Base-by-base conservation (phyloP, 2,329 filamentous ascomycete genomes). In the Aspergillus fumigatus region DNA sequence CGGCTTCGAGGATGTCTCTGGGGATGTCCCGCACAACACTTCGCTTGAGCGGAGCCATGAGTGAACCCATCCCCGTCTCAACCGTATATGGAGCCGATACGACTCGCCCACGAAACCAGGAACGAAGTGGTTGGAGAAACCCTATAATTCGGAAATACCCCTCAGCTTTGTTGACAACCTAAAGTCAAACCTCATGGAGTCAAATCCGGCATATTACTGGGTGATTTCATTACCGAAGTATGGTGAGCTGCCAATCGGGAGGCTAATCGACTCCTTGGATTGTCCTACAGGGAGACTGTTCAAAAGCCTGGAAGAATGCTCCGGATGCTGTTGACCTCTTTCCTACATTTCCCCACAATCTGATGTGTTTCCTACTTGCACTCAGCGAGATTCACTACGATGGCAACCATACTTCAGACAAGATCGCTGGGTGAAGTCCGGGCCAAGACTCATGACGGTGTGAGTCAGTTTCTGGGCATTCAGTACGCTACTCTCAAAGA, bases 401-500 rank as follows among this genome's bases (percentile, higher is more conserved):
- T 59, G 59, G 48, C 58, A 3, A 35, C 56, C 25, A 17, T 52
- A 10, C 50, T 73, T 6, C 60, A 65, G 47, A 69, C 68, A 4
- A 66, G 64, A 21, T 56, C 54, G 4, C 61, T 73, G 19, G 71
- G 71, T 10, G 57, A 66, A 14, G 64, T 73, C 40, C 63, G 59
- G 17, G 71, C 70, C 21, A 63, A 58, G 43, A 59, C 51, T 7
- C 57, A 54, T 3, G 69, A 71, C 7, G 61, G 65, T 2, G 67
- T 71, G 6, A 62, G 62, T 8, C 68, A 74, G 51, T 76, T 71
- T 54, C 61, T 70, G 2, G 73, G 73, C 1, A 65, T 75, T 38
- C 69, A 74, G 63, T 75, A 75, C 61, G 74, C 73, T 8, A 69
- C 65, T 9, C 51, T 75, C 5, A 61, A 64, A 21, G 58, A 75